These are phyloP conservation scores for Globisporangium nagaii DNA, from an alignment of 352 stramenopile genomes.

Conservation along the genomic window DNA sequence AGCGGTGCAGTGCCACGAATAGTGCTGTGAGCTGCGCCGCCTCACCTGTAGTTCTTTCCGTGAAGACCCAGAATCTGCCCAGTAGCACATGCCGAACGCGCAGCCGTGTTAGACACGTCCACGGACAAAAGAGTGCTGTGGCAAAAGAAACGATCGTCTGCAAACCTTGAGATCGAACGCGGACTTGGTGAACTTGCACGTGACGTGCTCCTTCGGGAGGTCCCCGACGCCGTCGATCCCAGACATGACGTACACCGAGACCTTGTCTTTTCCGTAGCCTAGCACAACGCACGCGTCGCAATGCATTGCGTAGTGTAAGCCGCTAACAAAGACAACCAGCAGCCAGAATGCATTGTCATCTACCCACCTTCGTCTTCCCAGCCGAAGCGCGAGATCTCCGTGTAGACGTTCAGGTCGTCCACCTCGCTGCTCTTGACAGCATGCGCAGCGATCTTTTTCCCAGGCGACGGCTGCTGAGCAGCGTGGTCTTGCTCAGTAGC, in stretches of 20 bases:
- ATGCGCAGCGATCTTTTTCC: constrained; percentile 22
- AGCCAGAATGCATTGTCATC: background rate
- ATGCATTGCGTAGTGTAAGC: no score
- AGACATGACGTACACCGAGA: constrained; percentile 79
- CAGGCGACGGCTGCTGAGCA: constrained; percentile 13
- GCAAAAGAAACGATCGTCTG: no score
- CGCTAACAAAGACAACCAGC: background rate
- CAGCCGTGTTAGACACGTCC: background rate
- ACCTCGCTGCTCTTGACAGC: constrained; percentile 10
- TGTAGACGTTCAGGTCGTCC: constrained; percentile 57
- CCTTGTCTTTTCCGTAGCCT: constrained; percentile 84
- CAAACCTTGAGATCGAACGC: constrained; percentile 81
- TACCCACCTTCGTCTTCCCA: constrained; percentile 75
- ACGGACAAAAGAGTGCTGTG: no score
- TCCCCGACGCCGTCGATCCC: constrained; percentile 72
- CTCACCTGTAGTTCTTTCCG: constrained; percentile 68
- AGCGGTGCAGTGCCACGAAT: background rate
- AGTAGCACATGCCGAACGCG: background rate
- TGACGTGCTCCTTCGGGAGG: constrained; percentile 65
- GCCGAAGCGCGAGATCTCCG: constrained; percentile 81
- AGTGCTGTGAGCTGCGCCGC: no score
- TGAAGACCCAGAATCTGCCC: constrained; percentile 51
- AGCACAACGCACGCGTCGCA: background rate
- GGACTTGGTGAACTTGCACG: constrained; percentile 71
- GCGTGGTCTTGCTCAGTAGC: constrained; percentile 16